Conservation (phyloP, 1,284 basidiomycete genomes). For the Ustilago vetiveriae region DNA sequence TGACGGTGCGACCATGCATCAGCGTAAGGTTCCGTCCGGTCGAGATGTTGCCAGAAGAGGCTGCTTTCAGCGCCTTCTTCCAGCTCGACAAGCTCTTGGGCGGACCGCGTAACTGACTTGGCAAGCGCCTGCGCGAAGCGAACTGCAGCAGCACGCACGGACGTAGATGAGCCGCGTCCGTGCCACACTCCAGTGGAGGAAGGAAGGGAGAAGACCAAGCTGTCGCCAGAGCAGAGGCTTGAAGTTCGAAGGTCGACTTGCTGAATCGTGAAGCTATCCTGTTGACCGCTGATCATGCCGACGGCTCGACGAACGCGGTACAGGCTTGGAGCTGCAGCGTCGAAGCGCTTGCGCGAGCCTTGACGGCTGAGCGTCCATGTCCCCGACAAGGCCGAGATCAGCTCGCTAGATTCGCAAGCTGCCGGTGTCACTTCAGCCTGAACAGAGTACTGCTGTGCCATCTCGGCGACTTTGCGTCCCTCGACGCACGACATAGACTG, state of each 20-base stretch:
- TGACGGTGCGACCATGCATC: conserved; percentile 44
- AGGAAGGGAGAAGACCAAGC: conserved; percentile 46
- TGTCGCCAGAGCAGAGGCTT: conserved; percentile 57
- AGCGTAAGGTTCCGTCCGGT: conserved; percentile 44
- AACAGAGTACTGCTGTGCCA: conserved; percentile 48
- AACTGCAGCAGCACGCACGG: conserved; percentile 45
- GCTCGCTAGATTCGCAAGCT: conserved; percentile 42
- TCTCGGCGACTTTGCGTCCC: conserved; percentile 46
- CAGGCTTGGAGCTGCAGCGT: conserved; percentile 36
- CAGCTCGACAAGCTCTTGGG: conserved; percentile 37
- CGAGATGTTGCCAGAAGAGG: conserved; percentile 55
- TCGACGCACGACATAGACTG: conserved; percentile 41
- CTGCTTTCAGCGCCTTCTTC: conserved; percentile 57
- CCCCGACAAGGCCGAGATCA: conserved; percentile 37
- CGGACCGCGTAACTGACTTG: conserved; percentile 18
- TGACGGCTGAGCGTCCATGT: conserved; percentile 39
- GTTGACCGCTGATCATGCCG: conserved; percentile 1
- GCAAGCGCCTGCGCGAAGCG: conserved; percentile 47
- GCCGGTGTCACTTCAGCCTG: conserved; percentile 36
- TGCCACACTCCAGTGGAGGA: conserved; percentile 60
- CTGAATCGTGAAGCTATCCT: conserved; percentile 42
- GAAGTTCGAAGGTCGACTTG: conserved; percentile 53
- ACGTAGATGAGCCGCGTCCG: conserved; percentile 41
- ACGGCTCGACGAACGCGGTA: conserved; percentile 47
- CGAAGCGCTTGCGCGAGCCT: conserved; percentile 48